Evolutionary conservation across 345 rosid species (phyloP), one percentile per base, ranked within the genome.

Genomic region (Garcia nutans): DNA sequence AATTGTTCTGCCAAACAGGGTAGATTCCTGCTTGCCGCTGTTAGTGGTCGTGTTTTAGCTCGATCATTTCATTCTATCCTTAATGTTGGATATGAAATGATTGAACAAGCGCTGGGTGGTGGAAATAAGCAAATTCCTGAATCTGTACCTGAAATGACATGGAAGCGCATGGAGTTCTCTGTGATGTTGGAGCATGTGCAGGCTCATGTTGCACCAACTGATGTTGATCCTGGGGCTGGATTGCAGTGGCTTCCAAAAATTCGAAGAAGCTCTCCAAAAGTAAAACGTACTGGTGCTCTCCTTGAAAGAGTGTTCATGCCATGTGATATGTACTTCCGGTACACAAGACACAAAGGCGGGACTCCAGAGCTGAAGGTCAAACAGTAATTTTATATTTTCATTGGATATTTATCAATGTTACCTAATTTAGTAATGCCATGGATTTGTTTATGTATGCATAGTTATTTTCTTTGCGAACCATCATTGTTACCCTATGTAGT

Each of bases 161-260:
- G 94, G 97, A 92, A 89, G 71, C 90, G 89, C 58, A 93, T 76
- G 88, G 98, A 96, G 80, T 86, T 88, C 68, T 93, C 99, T 57
- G 99, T 96, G 58, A 96, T 96, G 99, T 78, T 96, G 88, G 93
- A 92, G 87, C 92, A 84, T 83, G 99, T 96, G 50, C 99, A 96
- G 81, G 99, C 98, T 79, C 99, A 96, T 84, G 99, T 96, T 84
- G 98, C 99, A 78, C 99, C 99, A 20, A 96, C 99, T 82, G 99
- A 96, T 85, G 99, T 96, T 77, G 98, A 96, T 81, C 99, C 98
- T 70, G 99, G 99, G 73, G 99, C 99, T 79, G 99, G 97, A 80
- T 81, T 96, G 74, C 99, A 96, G 85, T 96, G 99, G 99, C 97
- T 96, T 80, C 98, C 95, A 56, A 96, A 90, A 85, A 91, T 96